A percentile compares a stretch with the other conserved stretches of the same genome.
Evolutionary conservation across 2,329 filamentous ascomycete species (phyloP).

Genomic region (Tolypocladium pustulatum): DNA sequence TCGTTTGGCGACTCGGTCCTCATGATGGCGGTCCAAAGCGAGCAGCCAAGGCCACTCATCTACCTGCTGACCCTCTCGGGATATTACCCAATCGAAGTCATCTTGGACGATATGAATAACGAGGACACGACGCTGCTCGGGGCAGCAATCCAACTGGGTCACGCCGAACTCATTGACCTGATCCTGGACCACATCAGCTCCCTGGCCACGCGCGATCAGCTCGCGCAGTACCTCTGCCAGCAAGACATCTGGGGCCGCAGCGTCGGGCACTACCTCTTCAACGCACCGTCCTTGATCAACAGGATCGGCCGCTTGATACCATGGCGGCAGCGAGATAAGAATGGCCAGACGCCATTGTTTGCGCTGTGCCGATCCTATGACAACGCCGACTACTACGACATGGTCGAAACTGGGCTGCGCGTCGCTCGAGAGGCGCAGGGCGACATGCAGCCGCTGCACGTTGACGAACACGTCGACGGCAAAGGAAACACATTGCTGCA

Average conservation of each 20-base stretch:
- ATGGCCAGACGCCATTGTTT: conserved; percentile 95
- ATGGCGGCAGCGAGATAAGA: conserved; percentile 88
- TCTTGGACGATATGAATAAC: conserved; percentile 78
- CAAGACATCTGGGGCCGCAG: conserved; percentile 83
- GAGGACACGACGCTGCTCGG: conserved; percentile 84
- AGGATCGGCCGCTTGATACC: conserved; percentile 69
- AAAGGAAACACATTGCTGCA: conserved; percentile 96
- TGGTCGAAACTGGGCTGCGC: conserved; percentile 75
- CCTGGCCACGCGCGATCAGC: conserved; percentile 39
- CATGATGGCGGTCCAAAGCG: conserved; percentile 76
- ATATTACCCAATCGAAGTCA: conserved; percentile 59
- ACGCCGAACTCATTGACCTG: conserved; percentile 62
- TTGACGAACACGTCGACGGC: conserved; percentile 84
- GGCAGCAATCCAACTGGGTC: conserved; percentile 78
- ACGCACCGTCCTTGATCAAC: conserved; percentile 70
- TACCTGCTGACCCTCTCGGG: conserved; percentile 72
- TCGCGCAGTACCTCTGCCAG: conserved; percentile 58
- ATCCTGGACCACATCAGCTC: conserved; percentile 62
- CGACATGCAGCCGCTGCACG: conserved; percentile 69
- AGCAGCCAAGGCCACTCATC: conserved; percentile 58
- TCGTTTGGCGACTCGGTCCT: conserved; percentile 69
- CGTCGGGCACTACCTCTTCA: conserved; percentile 91
- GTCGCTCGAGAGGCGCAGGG: conserved; percentile 65
- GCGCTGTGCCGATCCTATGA: conserved; percentile 93
- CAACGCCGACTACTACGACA: conserved; percentile 71